These are phyloP conservation scores for Acanthamoeba quina DNA, from an alignment of 208 protist species.

Conservation along the genomic window DNA sequence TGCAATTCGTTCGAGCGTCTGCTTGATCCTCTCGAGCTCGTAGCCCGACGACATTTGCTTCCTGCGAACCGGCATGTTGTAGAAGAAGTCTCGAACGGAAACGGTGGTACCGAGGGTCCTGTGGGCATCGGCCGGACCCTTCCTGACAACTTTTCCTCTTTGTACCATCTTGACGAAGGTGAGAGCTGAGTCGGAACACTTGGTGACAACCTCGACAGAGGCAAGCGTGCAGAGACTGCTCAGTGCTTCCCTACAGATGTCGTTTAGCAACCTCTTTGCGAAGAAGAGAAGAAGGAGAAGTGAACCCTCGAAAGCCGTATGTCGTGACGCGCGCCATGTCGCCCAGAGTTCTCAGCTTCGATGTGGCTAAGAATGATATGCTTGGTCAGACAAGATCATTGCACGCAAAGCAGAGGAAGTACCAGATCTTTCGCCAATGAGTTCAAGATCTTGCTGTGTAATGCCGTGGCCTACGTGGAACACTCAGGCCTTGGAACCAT, in stretches of 20 bases:
- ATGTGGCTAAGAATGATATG: neutral
- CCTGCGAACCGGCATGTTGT: slow-evolving; percentile 42
- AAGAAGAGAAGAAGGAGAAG: neutral
- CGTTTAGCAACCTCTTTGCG: neutral
- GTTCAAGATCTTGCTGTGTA: neutral
- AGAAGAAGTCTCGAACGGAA: slow-evolving; percentile 38
- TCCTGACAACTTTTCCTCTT: neutral
- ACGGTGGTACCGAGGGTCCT: slow-evolving; percentile 29
- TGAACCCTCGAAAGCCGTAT: slow-evolving; percentile 58
- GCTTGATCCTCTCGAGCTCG: slow-evolving; percentile 32
- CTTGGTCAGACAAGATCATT: neutral
- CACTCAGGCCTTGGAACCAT: neutral
- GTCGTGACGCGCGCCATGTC: neutral
- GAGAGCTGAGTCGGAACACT: neutral
- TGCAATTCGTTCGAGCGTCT: neutral
- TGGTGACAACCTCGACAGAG: slow-evolving; percentile 10
- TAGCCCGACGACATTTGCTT: neutral
- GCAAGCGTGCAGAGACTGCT: slow-evolving; percentile 30
- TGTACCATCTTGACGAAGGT: slow-evolving; percentile 22
- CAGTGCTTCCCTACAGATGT: slow-evolving; percentile 29
- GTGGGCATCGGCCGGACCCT: neutral
- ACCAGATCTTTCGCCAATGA: slow-evolving; percentile 13
- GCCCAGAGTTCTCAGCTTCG: neutral
- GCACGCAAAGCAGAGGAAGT: neutral
- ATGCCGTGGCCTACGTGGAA: slow-evolving; percentile 16